Evolutionary conservation across 345 rosid species (phyloP), one percentile per base, ranked within the genome.

Genomic region (Rubroshorea leprosula): DNA sequence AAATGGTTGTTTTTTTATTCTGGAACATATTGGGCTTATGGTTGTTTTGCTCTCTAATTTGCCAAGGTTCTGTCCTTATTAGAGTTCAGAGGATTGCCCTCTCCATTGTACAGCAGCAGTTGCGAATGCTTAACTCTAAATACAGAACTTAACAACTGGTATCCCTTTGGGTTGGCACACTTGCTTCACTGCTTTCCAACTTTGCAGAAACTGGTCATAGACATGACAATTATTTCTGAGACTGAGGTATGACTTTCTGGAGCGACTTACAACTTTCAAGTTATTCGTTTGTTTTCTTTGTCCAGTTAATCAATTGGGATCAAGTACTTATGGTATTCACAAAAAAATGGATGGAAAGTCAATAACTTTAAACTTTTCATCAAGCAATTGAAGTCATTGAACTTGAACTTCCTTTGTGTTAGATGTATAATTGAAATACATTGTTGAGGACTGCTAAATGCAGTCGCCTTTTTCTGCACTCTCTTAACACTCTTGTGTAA

Each of bases 181-280:
- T 64, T 64, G 23, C 72, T 78, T 18, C 65, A 35, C 31, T 69
- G 67, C 24, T 69, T 71, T 17, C 68, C 78, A 25, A 44, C 49
- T 27, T 66, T 72, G 27, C 27, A 67, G 45, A 72, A 69, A 61
- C 64, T 78, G 10, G 71, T 68, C 9, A 23, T 67, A 29, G 69
- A 75, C 44, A 62, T 69, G 52, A 44, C 47, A 23, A 55, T 58
- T 44, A 26, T 2, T 21, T 16, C 24, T 14, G 27, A n/a, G 10
- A 6, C 10, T 0, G 22, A 48, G 63, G 63, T 59, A 29, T 20
- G 58, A 63, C 45, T 63, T 51, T 51, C 41, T 35, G 9, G 12
- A 35, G 41, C 41, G 12, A 35, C 41, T 35, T 13, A n/a, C 12
- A 35, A 35, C 41, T 35, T 35, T n/a, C n/a, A n/a, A n/a, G 31